Percentiles rank a stretch among this genome's conserved stretches.
phyloP scores from a whole-genome alignment of 345 rosid species.

The Clarkia xantiana region DNA sequence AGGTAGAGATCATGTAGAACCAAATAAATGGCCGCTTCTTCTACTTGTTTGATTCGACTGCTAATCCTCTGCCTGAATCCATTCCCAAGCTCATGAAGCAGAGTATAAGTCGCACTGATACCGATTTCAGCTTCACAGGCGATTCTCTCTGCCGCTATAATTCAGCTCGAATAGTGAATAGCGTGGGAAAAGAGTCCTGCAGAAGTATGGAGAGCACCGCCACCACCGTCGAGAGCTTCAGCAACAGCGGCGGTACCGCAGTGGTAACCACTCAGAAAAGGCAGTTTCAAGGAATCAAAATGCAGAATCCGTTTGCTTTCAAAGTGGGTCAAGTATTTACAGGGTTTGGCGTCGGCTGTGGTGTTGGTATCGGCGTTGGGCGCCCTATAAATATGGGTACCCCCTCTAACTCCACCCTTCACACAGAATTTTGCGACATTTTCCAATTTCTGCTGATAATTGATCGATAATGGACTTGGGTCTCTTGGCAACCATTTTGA shows the following conservation, averaged over 20 bases:
- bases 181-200: slow-evolving; percentile 3
- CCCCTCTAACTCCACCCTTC: not conserved
- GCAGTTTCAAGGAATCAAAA: slow-evolving; percentile 27
- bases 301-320: slow-evolving; percentile 78
- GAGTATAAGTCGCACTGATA: too few relatives aligned
- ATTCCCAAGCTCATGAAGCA: too few relatives aligned
- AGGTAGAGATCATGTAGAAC: slow-evolving; percentile 1
- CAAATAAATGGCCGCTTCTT: not conserved
- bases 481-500: slow-evolving; percentile 11
- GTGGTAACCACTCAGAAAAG: slow-evolving; percentile 27
- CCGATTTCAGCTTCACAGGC: not conserved
- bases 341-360: slow-evolving; percentile 93
- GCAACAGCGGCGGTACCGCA: slow-evolving; percentile 10
- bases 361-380: slow-evolving; percentile 83
- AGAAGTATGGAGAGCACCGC: slow-evolving; percentile 9
- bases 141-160: not conserved
- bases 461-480: slow-evolving; percentile 18
- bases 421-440: not conserved
- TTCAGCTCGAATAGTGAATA: not conserved
- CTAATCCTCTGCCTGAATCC: not conserved
- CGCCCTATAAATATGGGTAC: slow-evolving; percentile 68
- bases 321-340: slow-evolving; percentile 87
- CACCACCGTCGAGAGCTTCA: slow-evolving; percentile 2
- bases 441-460: not conserved
- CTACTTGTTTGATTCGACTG: not conserved